Evolutionary conservation across 2,329 filamentous ascomycete genomes (phyloP), one percentile per base, ranked within the genome.

Genomic region (Nigrograna mackinnonii): DNA sequence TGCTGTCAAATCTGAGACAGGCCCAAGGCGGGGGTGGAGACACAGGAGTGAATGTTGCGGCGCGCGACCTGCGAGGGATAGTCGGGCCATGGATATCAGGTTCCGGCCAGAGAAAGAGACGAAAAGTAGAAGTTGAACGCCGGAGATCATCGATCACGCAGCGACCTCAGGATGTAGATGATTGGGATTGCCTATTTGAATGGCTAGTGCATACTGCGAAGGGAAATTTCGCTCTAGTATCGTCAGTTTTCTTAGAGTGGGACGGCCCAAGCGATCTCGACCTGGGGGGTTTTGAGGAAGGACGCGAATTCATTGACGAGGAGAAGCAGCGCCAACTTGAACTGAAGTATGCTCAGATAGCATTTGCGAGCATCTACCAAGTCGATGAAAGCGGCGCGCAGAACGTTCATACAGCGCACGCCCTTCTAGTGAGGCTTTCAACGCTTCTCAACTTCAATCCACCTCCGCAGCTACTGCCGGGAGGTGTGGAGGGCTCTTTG

Each of bases 21-120:
- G 24, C 54, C 5, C 41, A 45, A 3, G 39, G 41, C 14, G 35
- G 19, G 19, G 42, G 22, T 30, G 21, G 30, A 22, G 56, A 50
- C 40, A n/a, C n/a, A n/a, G n/a, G n/a, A n/a, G 50, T 1, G 62
- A 73, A 26, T 61, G 46, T 57, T 40, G 49, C 85, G 35, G 83
- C 80, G 1, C 79, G 86, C 43, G 86, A 91, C 58, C 60, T 91
- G 41, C 80, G 80, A 48, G 81, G 84, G 0, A 60, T 91, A 26
- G 70, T 91, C 37, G 84, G 83, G 0, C 87, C 88, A 2, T 92
- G 87, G 87, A 72, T 91, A 36, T 83, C 86, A 56, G 83, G 82
- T 34, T 76, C 83, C 37, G 76, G 69, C 16, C 79, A 84, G 40
- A 84, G 85, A 73, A 79, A 77, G 46, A 63, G 69, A 49, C 69